phyloP scores from a whole-genome alignment of 441 rosid genomes.

The Caryocar brasiliense region DNA sequence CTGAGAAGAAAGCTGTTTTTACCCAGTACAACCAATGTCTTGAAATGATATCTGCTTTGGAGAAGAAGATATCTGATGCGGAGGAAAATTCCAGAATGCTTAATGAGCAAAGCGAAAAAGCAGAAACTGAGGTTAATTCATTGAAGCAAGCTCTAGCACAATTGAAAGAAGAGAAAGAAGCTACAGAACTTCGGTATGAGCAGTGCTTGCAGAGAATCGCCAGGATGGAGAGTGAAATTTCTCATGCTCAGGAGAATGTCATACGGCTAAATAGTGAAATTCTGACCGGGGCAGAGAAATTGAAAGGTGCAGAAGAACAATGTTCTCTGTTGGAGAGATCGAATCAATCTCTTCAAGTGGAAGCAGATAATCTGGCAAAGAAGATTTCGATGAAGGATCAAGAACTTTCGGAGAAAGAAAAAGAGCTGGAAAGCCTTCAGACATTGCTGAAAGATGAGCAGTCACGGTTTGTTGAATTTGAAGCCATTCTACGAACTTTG shows the following conservation, averaged over 20 bases:
- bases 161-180: conserved; percentile 45
- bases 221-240: conserved; percentile 57
- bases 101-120: conserved; percentile 41
- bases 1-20: conserved; percentile 44
- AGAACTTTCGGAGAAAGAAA: conserved; percentile 57
- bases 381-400: conserved; percentile 62
- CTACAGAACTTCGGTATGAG: conserved; percentile 31
- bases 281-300: conserved; percentile 41
- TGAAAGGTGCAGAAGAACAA: conserved; percentile 59
- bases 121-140: conserved; percentile 48
- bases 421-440: conserved; percentile 59
- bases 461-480: conserved; percentile 45
- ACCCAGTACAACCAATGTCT: conserved; percentile 40
- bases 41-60: conserved; percentile 49
- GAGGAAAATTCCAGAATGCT: conserved; percentile 48
- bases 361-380: conserved; percentile 50
- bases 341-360: conserved; percentile 52
- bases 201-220: conserved; percentile 51
- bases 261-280: conserved; percentile 54
- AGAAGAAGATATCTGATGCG: conserved; percentile 41
- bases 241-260: conserved; percentile 46
- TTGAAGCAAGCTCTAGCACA: conserved; percentile 38
- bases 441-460: conserved; percentile 46
- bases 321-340: conserved; percentile 43
- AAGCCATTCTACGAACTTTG: conserved; percentile 46